A percentile compares a stretch with the other conserved stretches of the same genome.
phyloP scores from a whole-genome alignment of 345 rosid genomes.

The Murraya koenigii region DNA sequence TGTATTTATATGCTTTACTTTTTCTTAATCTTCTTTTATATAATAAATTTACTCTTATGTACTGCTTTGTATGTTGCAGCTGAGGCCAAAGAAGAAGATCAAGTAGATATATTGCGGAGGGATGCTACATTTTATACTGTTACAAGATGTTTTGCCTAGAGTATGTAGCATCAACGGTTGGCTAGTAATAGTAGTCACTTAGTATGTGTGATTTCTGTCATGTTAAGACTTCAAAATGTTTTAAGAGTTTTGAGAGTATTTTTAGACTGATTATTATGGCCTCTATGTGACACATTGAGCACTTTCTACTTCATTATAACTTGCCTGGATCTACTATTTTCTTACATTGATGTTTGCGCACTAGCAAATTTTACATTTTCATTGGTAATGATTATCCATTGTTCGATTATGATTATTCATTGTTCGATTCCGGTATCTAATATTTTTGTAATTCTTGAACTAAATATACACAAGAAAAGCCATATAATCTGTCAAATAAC shows the following conservation, averaged over 20 bases:
- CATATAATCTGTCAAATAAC: neutral
- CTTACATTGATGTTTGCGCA: neutral
- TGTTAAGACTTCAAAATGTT: neutral
- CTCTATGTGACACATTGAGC: neutral
- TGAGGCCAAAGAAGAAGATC: slow-evolving; percentile 90
- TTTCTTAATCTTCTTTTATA: neutral
- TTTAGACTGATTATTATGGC: neutral
- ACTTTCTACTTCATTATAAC: no score
- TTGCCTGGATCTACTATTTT: no score
- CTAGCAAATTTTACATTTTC: neutral
- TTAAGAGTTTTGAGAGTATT: neutral
- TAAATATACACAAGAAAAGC: neutral
- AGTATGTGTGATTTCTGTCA: neutral
- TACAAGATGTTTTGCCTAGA: neutral
- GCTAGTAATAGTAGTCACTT: slow-evolving; percentile 1
- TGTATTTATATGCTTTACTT: neutral
- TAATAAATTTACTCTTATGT: neutral
- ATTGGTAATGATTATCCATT: neutral
- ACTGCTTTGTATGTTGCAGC: slow-evolving; percentile 37
- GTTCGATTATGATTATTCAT: no score
- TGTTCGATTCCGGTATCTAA: neutral
- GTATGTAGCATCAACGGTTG: neutral
- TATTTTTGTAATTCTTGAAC: no score
- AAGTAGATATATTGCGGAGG: slow-evolving; percentile 30
- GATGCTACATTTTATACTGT: neutral